Evolutionary conservation across 768 basidiomycete species (phyloP), one percentile per base, ranked within the genome.

Genomic region (Pholiota conissans): DNA sequence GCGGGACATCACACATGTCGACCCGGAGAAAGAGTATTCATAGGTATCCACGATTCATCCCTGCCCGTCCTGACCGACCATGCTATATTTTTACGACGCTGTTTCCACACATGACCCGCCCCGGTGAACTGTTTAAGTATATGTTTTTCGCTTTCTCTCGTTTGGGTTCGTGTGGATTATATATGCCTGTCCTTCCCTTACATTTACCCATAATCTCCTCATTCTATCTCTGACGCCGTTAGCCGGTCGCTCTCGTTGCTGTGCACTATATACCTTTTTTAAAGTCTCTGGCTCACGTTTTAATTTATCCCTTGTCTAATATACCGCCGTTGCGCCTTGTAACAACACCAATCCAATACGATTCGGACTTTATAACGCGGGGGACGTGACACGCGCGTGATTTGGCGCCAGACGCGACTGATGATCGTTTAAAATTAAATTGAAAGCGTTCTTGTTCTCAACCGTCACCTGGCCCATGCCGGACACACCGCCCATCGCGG

Each of bases 1-100:
- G 46, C 65, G 65, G 27, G 78, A 76, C 11, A 68, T 64, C 11
- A 67, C 74, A 34, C 77, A 72, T 16, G 55, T 75, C 65, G 80
- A 83, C 54, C 76, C 76, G n/a, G 83, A 84, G 65, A 82, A 84
- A 65, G 74, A 77, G 2, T 84, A 79, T 62, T 70, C 76, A 70
- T 85, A 78, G 71, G 60, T 26, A 49, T 59, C 13, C 48, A 49
- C 48, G 58, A 34, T 49, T 57, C 18, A 32, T 37, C 18, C 34
- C n/a, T n/a, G n/a, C n/a, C n/a, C n/a, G n/a, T n/a, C n/a, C n/a
- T n/a, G n/a, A n/a, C n/a, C n/a, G n/a, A n/a, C n/a, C n/a, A n/a
- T n/a, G n/a, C n/a, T n/a, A n/a, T n/a, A n/a, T n/a, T n/a, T 54
- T 60, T 48, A 51, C 26, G 52, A 34, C 45, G 37, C 42, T 22